Base-by-base conservation (phyloP, 1,139 yeast species). In the Candida sojae region DNA sequence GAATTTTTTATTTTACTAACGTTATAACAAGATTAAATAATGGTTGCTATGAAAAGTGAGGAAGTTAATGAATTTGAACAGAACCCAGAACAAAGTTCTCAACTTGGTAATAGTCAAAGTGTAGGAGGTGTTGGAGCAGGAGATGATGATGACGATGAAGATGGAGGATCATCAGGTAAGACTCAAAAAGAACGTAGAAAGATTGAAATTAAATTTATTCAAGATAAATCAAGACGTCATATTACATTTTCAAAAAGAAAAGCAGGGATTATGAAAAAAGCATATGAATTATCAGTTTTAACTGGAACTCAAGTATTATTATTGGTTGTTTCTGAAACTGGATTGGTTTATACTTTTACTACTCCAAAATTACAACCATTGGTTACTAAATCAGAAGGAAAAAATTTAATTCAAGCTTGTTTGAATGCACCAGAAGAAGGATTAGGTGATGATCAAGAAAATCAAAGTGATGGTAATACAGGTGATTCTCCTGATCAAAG, bases 181-280 rank as follows among this genome's bases (percentile, higher is more conserved):
- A 75, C 71, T 50, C 82, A 67, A 55, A 83, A 91, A 64, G 98
- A 93, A 71, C 83, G 98, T 71, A 86, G 98, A 73, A 93, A 93
- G 72, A 93, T 93, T 64, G 98, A 93, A 70, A 93, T 93, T 69
- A 90, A 91, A 75, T 93, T 93, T 64, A 93, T 93, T 62, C 96
- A 92, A 71, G 97, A 93, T 70, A 93, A 93, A 73, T 89, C 97
- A 31, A 85, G 98, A 68, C 90, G 99, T 64, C 99, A 93, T 71
- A 93, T 93, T 59, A 93, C 99, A 28, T 93, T 93, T 62, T 89
- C 97, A 47, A 93, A 93, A 75, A 88, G 99, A 70, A 92, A 93
- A 71, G 98, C 97, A 39, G 99, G 99, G 56, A 93, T 93, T 62
- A 93, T 93, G 99, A 93, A 93, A 73, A 93, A 87, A 75, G 99